Conservation (phyloP, 1,139 yeast species). For the Kodamaea ohmeri region DNA sequence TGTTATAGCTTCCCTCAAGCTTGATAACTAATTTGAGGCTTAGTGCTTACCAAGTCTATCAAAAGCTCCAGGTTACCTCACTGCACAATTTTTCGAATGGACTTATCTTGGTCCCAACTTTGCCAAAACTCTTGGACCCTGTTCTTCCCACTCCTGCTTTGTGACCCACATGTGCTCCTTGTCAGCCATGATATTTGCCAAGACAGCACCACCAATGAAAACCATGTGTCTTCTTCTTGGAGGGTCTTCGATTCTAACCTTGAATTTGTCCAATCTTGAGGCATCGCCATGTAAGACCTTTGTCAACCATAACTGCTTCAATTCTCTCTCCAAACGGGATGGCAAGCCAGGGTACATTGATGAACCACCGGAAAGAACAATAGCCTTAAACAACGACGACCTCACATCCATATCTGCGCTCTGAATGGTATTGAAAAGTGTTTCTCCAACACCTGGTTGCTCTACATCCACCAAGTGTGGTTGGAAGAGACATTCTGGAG, state of each 20-base stretch:
- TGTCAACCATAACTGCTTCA: constrained; percentile 94
- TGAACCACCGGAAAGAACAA: constrained; percentile 95
- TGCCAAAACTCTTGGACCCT: constrained; percentile 78
- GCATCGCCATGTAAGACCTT: constrained; percentile 87
- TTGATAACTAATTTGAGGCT: too few species aligned
- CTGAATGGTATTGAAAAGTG: constrained; percentile 87
- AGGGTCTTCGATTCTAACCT: constrained; percentile 96
- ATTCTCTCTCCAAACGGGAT: constrained; percentile 89
- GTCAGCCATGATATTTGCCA: constrained; percentile 97
- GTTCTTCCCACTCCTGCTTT: constrained; percentile 97
- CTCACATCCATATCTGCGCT: constrained; percentile 92
- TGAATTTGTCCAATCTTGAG: constrained; percentile 81
- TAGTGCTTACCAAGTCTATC: too few species aligned
- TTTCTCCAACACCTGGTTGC: constrained; percentile 95
- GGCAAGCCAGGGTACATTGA: constrained; percentile 99
- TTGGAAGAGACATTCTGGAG: constrained; percentile 97
- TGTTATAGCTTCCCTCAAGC: too few species aligned
- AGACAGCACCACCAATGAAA: constrained; percentile 96
- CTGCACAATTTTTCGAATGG: too few species aligned
- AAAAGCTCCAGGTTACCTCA: too few species aligned
- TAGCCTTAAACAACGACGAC: constrained; percentile 83
- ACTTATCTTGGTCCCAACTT: constrained; percentile 82
- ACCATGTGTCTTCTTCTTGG: constrained; percentile 99
- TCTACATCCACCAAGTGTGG: constrained; percentile 96
- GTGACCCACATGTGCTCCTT: constrained; percentile 98